These are phyloP conservation scores for Paecilomyces fulvus DNA, from an alignment of 2,329 filamentous ascomycete genomes.

Conservation along the genomic window DNA sequence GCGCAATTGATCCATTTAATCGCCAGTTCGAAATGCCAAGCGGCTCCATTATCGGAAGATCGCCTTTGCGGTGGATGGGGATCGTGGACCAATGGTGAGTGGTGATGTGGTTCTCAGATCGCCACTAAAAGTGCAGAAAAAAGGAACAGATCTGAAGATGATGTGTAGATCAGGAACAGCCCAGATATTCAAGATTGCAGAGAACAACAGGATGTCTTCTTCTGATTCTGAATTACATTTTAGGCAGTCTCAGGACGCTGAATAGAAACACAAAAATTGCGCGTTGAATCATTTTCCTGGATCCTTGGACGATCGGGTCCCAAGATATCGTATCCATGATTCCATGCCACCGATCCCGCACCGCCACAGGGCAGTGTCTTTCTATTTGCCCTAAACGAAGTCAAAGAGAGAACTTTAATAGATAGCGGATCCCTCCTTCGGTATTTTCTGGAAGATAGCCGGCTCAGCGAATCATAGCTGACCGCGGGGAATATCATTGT, in stretches of 20 bases:
- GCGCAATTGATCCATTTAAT: slow-evolving; percentile 3
- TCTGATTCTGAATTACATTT: not conserved
- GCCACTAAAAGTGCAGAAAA: not conserved
- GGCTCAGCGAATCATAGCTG: too few relatives aligned
- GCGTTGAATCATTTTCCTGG: not conserved
- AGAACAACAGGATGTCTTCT: not conserved
- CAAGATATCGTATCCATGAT: not conserved
- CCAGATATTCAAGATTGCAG: not conserved
- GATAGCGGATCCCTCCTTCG: too few relatives aligned
- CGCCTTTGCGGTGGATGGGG: not conserved
- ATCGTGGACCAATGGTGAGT: not conserved
- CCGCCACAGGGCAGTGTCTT: not conserved
- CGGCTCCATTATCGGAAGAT: not conserved
- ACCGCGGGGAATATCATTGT: too few relatives aligned
- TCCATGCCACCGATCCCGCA: not conserved
- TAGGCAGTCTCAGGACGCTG: not conserved
- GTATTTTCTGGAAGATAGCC: too few relatives aligned
- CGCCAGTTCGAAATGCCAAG: slow-evolving; percentile 8
- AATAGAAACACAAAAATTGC: not conserved
- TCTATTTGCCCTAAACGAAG: not conserved
- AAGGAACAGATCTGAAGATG: not conserved
- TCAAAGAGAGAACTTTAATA: not conserved
- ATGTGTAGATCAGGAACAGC: not conserved
- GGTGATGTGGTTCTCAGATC: not conserved
- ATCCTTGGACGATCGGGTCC: not conserved